These are phyloP conservation scores for Aspergillus sojae DNA, from an alignment of 2,329 filamentous ascomycete species.

Conservation along the genomic window DNA sequence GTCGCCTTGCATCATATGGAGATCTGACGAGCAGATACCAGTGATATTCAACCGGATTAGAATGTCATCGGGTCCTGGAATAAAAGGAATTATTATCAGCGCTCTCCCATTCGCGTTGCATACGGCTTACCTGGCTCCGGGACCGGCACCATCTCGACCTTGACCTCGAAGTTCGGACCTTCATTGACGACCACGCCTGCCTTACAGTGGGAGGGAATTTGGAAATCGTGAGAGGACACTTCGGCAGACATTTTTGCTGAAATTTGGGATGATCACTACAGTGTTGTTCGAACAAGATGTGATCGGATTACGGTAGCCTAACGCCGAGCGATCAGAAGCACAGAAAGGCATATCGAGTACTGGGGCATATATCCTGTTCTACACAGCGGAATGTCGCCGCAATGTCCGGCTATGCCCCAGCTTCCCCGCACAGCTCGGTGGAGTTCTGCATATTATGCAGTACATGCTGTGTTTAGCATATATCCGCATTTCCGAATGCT, in stretches of 20 bases:
- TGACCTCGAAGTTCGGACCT: constrained; percentile 52
- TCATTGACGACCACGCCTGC: constrained; percentile 55
- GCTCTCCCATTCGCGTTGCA: background rate
- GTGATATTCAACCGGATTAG: constrained; percentile 61
- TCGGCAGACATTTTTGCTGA: background rate
- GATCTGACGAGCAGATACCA: constrained; percentile 60
- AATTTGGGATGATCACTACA: background rate
- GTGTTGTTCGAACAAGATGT: background rate
- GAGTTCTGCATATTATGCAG: background rate
- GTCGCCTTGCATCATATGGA: constrained; percentile 62
- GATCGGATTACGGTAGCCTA: background rate
- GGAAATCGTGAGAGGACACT: constrained; percentile 6
- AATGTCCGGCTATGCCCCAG: background rate
- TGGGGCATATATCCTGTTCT: background rate
- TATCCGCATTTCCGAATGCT: background rate
- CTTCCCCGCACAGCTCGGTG: background rate
- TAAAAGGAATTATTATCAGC: background rate
- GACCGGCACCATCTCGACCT: constrained; percentile 52
- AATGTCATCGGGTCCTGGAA: constrained; percentile 55
- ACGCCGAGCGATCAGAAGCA: background rate
- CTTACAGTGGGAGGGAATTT: constrained; percentile 53
- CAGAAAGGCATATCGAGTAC: background rate
- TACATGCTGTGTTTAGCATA: background rate
- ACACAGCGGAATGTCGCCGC: background rate
- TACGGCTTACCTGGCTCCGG: constrained; percentile 48